A percentile compares a stretch with the other conserved stretches of the same genome.
These are phyloP conservation scores for Quercus phellos DNA, from an alignment of 331 rosid genomes.

Conservation along the genomic window DNA sequence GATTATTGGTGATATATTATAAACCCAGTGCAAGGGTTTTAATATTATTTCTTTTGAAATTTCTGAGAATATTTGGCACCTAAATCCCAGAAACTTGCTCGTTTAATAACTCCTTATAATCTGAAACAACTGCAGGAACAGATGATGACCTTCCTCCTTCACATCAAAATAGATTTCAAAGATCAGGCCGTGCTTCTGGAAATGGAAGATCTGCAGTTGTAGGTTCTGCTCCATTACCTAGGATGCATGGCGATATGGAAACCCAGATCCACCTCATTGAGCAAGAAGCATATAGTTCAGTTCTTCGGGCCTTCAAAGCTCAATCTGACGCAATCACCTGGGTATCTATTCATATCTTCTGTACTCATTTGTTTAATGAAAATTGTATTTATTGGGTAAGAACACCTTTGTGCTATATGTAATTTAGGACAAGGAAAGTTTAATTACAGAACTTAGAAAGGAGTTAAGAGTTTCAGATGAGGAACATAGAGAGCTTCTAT, in stretches of 20 bases:
- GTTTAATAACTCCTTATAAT: not conserved
- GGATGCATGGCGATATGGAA: constrained; percentile 64
- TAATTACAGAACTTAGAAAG: constrained; percentile 97
- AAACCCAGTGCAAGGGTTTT: not conserved
- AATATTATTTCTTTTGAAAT: not conserved
- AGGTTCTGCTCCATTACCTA: constrained; percentile 43
- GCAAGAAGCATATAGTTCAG: constrained; percentile 90
- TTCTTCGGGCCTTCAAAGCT: constrained; percentile 94
- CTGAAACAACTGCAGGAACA: constrained; percentile 51
- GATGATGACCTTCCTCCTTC: constrained; percentile 58
- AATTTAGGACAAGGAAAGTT: constrained; percentile 83
- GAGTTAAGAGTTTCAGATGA: constrained; percentile 98
- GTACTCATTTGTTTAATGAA: not conserved
- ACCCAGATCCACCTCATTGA: constrained; percentile 86
- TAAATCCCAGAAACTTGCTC: not conserved
- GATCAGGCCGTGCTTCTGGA: constrained; percentile 33
- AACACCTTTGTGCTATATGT: constrained; percentile 8
- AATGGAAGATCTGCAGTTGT: constrained; percentile 43
- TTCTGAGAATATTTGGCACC: constrained; percentile 35
- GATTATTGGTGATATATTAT: not conserved
- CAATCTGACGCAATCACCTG: constrained; percentile 92
- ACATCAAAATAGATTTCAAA: constrained; percentile 57
- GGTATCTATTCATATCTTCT: constrained; percentile 43
- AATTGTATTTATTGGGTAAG: not conserved
- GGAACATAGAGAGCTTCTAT: constrained; percentile 85